Conservation (phyloP, 371 early-diverging fungal species). For the Syncephalastrum monosporum region DNA sequence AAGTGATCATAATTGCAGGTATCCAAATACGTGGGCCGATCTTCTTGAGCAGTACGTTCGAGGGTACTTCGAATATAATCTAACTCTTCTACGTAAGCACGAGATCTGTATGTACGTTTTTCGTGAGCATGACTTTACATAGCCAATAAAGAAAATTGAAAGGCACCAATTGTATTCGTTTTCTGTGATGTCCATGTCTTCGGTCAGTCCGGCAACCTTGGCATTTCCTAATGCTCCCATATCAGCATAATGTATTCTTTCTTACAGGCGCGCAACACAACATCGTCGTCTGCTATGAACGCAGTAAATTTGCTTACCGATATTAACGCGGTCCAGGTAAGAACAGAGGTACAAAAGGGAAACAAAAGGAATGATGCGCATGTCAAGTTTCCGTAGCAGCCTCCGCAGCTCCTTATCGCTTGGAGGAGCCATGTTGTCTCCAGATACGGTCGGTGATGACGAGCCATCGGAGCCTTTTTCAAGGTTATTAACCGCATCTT, state of each 20-base stretch:
- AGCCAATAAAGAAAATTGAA: conserved; percentile 63
- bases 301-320: conserved; percentile 20
- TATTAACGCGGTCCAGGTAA: conserved; percentile 55
- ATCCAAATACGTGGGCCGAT: conserved; percentile 70
- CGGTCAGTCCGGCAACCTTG: conserved; percentile 47
- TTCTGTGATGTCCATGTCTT: conserved; percentile 33
- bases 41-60: conserved; percentile 66
- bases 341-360: conserved; percentile 49
- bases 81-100: conserved; percentile 10
- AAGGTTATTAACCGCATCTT: no score
- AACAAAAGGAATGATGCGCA: conserved; percentile 24
- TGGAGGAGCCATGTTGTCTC: no score
- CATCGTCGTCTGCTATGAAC: no score
- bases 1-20: conserved; percentile 52
- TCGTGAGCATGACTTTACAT: conserved; percentile 23
- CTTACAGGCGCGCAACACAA: no score
- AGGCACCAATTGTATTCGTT: conserved; percentile 40
- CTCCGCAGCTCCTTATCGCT: not conserved
- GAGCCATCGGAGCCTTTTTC: no score
- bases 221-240: conserved; percentile 21
- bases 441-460: no score
- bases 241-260: no score
- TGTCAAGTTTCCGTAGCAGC: conserved; percentile 5
- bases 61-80: conserved; percentile 66
- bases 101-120: not conserved